Percentiles rank a stretch among this genome's conserved stretches.
Conservation (phyloP, 2,329 filamentous ascomycete genomes). For the Trichoderma hamatum region DNA sequence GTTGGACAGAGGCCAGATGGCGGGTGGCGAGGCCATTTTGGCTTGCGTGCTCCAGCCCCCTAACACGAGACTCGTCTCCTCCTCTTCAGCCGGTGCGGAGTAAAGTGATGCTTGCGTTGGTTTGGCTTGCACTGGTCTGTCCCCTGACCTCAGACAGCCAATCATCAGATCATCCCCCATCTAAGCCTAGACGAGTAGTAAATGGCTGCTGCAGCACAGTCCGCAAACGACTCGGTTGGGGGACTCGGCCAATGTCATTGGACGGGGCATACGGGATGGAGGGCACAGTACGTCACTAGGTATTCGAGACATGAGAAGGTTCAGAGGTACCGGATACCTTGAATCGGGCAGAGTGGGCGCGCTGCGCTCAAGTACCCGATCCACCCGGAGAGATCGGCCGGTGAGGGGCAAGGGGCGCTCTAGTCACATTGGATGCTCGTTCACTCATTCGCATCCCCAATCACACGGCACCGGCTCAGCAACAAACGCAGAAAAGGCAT, state of each 20-base stretch:
- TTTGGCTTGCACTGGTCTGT: background rate
- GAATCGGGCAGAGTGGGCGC: background rate
- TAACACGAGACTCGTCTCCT: background rate
- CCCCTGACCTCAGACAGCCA: slow-evolving; percentile 3
- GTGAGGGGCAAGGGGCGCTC: slow-evolving; percentile 19
- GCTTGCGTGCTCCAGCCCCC: background rate
- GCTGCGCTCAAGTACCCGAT: slow-evolving; percentile 1
- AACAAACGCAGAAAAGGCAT: background rate
- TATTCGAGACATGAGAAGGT: background rate
- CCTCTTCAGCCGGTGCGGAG: slow-evolving; percentile 15
- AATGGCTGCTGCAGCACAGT: slow-evolving; percentile 14
- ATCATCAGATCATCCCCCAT: background rate
- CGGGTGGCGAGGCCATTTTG: slow-evolving; percentile 7
- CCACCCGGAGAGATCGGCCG: slow-evolving; percentile 23
- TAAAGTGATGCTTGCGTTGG: background rate
- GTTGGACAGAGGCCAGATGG: background rate
- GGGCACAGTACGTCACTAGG: slow-evolving; percentile 21
- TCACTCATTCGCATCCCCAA: background rate
- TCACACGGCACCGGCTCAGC: background rate
- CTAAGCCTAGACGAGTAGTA: slow-evolving; percentile 13
- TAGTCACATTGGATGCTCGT: slow-evolving; percentile 14
- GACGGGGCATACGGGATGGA: slow-evolving; percentile 10
- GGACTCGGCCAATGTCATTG: background rate
- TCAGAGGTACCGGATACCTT: slow-evolving; percentile 12
- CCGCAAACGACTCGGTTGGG: slow-evolving; percentile 10